Conservation (phyloP, 768 basidiomycete genomes). For the Boletus rubroflammeus region DNA sequence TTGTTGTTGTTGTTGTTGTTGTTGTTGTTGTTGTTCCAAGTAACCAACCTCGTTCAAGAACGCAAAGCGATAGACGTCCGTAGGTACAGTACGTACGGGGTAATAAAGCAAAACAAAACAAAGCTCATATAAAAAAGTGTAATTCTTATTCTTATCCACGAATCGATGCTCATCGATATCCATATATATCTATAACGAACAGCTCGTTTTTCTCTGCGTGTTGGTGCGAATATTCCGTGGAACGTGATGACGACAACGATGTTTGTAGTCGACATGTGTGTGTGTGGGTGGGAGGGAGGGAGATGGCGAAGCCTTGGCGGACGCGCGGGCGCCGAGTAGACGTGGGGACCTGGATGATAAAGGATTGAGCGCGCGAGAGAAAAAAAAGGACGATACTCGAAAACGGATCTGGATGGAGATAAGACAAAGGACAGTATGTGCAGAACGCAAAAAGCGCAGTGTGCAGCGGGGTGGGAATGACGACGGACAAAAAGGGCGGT, state of each 20-base stretch:
- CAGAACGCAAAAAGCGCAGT: not conserved
- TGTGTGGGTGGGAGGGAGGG: too few species aligned
- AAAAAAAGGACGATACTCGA: not conserved
- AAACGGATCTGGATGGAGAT: not conserved
- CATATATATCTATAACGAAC: too few species aligned
- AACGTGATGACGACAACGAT: not conserved
- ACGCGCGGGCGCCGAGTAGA: not conserved
- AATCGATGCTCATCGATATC: too few species aligned
- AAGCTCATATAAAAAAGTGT: not conserved
- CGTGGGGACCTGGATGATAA: too few species aligned
- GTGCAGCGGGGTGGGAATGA: not conserved
- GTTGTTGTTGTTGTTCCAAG: too few species aligned
- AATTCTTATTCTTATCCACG: too few species aligned
- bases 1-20: too few species aligned
- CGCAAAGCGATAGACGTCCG: not conserved
- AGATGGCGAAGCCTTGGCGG: too few species aligned
- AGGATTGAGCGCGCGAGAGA: not conserved
- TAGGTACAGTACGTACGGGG: too few species aligned
- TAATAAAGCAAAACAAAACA: not conserved
- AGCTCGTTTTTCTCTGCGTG: not conserved
- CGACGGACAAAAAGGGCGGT: not conserved
- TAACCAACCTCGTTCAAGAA: not conserved
- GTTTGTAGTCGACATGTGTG: not conserved
- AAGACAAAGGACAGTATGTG: not conserved
- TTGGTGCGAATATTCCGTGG: not conserved